These are phyloP conservation scores for Fusarium cyanostomum DNA, from an alignment of 2,329 filamentous ascomycete species.

Conservation along the genomic window DNA sequence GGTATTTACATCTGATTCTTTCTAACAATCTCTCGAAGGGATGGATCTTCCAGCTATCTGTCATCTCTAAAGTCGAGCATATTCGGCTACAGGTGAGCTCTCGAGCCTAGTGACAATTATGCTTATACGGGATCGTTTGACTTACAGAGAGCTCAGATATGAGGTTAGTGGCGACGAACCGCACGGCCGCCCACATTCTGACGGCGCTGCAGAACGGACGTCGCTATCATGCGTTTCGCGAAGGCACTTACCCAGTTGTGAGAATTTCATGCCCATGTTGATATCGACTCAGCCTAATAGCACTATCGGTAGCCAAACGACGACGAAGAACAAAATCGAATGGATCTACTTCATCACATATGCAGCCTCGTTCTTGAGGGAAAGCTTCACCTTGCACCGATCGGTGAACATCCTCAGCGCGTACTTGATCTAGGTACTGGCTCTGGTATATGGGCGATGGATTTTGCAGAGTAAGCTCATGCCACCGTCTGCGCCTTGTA, in stretches of 20 bases:
- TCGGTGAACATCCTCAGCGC: neutral
- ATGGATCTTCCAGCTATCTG: conserved; percentile 8
- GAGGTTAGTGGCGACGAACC: neutral
- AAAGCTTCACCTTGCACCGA: neutral
- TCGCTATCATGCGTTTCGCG: conserved; percentile 27
- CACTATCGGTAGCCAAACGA: conserved; percentile 15
- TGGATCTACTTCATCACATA: conserved; percentile 7
- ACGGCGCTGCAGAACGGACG: conserved; percentile 8
- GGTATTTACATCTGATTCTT: too few relatives aligned
- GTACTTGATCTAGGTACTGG: conserved; percentile 6
- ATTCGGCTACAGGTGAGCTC: conserved; percentile 12
- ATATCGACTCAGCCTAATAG: neutral
- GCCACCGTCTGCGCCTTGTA: too few relatives aligned
- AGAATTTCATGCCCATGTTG: fast-evolving
- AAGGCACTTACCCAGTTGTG: conserved; percentile 22
- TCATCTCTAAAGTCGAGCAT: conserved; percentile 28
- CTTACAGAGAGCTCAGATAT: too few relatives aligned
- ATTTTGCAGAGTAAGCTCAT: too few relatives aligned
- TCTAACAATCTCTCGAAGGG: too few relatives aligned
- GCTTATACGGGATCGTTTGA: too few relatives aligned
- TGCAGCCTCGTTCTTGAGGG: neutral
- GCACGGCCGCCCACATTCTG: neutral
- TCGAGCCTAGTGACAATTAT: fast-evolving
- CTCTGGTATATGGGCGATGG: neutral
- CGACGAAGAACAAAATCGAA: conserved; percentile 8